These are phyloP conservation scores for Lenzites betulinus DNA, from an alignment of 768 basidiomycete genomes.

Conservation along the genomic window DNA sequence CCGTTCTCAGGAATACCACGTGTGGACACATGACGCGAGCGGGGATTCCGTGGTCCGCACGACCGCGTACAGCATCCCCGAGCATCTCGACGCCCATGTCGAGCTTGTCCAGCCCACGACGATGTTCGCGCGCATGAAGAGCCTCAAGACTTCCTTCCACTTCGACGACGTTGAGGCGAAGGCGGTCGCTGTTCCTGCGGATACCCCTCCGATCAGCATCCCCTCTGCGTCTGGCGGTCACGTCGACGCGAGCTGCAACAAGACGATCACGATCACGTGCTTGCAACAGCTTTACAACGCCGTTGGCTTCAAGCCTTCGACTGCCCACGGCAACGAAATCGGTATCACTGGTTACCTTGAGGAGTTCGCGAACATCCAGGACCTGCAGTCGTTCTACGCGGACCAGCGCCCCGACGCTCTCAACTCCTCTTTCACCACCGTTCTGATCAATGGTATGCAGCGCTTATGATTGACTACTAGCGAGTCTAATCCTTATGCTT, in stretches of 20 bases:
- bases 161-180: conserved; percentile 14
- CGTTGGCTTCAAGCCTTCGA: conserved; percentile 28
- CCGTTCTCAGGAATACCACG: conserved; percentile 53
- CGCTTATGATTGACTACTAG: conserved; percentile 9
- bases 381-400: conserved; percentile 36
- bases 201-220: conserved; percentile 33
- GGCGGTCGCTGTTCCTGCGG: neutral
- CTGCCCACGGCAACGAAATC: conserved; percentile 33
- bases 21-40: conserved; percentile 56
- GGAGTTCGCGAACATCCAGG: conserved; percentile 33
- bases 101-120: conserved; percentile 76
- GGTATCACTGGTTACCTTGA: conserved; percentile 40
- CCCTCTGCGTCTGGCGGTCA: conserved; percentile 30
- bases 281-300: conserved; percentile 38
- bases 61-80: conserved; percentile 68
- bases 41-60: conserved; percentile 64
- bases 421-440: conserved; percentile 49
- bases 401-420: conserved; percentile 35
- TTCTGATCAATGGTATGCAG: conserved; percentile 54
- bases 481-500: neutral
- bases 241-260: conserved; percentile 36
- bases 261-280: conserved; percentile 36
- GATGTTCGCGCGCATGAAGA: conserved; percentile 54
- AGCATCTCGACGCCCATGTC: conserved; percentile 56
- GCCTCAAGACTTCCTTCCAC: conserved; percentile 42